Conservation (phyloP, 805 yeast species). For the Saturnispora bothae region DNA sequence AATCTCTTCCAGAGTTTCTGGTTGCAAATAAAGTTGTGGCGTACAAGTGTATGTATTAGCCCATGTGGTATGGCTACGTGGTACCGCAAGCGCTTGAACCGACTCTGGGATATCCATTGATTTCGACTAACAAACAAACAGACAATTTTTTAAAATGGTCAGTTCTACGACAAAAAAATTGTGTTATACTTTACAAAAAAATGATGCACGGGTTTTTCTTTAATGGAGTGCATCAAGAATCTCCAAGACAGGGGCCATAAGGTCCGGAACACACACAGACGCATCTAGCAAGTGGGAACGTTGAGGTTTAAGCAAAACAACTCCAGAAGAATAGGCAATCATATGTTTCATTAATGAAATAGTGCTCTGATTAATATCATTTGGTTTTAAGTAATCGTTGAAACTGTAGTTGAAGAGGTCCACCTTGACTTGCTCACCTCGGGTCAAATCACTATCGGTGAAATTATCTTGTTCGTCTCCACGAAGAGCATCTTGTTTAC, state of each 20-base stretch:
- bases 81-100: conserved; percentile 26
- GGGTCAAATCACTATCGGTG: conserved; percentile 13
- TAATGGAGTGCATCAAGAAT: not conserved
- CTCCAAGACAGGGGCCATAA: conserved; percentile 11
- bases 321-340: conserved; percentile 24
- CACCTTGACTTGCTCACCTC: conserved; percentile 22
- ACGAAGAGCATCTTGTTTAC: conserved; percentile 31
- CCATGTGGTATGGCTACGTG: conserved; percentile 61
- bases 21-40: conserved; percentile 77
- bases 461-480: conserved; percentile 10
- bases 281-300: conserved; percentile 25
- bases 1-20: conserved; percentile 59
- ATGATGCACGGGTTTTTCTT: conserved; percentile 1
- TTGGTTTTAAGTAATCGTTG: conserved; percentile 25
- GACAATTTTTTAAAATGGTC: no score
- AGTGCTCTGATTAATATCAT: conserved; percentile 32
- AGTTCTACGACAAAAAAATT: no score
- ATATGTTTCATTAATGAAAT: conserved; percentile 29
- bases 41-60: conserved; percentile 76
- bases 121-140: not conserved
- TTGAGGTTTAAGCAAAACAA: conserved; percentile 24
- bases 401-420: conserved; percentile 25
- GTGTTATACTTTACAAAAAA: not conserved
- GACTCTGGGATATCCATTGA: conserved; percentile 17
- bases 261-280: conserved; percentile 28